phyloP scores from a whole-genome alignment of 2,329 filamentous ascomycete genomes.

The Talaromyces pinophilus region DNA sequence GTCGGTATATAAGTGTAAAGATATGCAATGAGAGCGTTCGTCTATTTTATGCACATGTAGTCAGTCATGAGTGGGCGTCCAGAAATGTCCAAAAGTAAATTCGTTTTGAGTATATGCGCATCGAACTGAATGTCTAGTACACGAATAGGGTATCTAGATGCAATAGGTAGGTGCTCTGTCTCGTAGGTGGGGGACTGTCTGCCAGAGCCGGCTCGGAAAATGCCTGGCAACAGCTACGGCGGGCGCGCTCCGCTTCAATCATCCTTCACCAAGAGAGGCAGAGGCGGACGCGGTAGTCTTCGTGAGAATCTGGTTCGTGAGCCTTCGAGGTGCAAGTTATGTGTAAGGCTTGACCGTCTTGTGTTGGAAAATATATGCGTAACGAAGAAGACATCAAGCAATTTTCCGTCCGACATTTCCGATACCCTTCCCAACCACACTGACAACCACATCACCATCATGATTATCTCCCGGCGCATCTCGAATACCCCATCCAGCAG shows the following conservation, averaged over 20 bases:
- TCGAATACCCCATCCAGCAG: constrained; percentile 85
- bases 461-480: constrained; percentile 68
- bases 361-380: neutral
- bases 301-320: neutral
- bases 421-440: constrained; percentile 88
- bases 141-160: constrained; percentile 2
- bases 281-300: neutral
- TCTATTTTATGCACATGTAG: neutral
- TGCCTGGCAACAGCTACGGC: neutral
- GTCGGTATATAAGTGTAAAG: neutral
- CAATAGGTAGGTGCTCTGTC: neutral
- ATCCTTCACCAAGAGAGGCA: too few species aligned
- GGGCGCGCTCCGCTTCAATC: neutral
- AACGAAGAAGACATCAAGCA: constrained; percentile 48
- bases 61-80: neutral
- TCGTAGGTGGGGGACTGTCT: neutral
- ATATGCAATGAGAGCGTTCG: neutral
- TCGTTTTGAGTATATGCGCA: neutral
- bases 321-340: neutral
- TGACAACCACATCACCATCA: constrained; percentile 73
- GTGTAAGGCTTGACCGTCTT: neutral
- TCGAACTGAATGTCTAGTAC: neutral
- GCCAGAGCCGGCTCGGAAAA: neutral
- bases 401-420: constrained; percentile 95
- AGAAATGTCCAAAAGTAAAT: neutral